phyloP scores from a whole-genome alignment of 2,329 filamentous ascomycete genomes.

The Aureobasidium sp. region DNA sequence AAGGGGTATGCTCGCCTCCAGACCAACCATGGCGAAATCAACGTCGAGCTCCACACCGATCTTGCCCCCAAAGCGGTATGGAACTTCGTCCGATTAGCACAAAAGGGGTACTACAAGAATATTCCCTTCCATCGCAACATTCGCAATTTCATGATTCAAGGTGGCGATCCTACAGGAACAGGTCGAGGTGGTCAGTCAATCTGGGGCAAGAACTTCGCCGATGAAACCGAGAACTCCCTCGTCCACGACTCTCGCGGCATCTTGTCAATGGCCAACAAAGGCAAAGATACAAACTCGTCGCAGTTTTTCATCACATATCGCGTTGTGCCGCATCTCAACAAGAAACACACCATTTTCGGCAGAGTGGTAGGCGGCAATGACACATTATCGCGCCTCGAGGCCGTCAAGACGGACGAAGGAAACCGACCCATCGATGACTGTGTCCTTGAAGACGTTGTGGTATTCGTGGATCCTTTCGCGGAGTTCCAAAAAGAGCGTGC shows the following conservation, averaged over 20 bases:
- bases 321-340: slow-evolving; percentile 74
- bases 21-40: slow-evolving; percentile 78
- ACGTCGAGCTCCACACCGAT: slow-evolving; percentile 84
- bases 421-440: slow-evolving; percentile 73
- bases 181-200: slow-evolving; percentile 84
- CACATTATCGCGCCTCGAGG: slow-evolving; percentile 69
- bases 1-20: slow-evolving; percentile 88
- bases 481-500: slow-evolving; percentile 69
- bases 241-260: slow-evolving; percentile 77
- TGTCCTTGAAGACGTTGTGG: slow-evolving; percentile 70
- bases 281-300: slow-evolving; percentile 91
- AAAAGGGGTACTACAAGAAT: slow-evolving; percentile 82
- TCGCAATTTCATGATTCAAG: slow-evolving; percentile 94
- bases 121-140: slow-evolving; percentile 91
- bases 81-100: slow-evolving; percentile 86
- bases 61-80: slow-evolving; percentile 88
- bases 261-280: slow-evolving; percentile 95
- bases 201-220: slow-evolving; percentile 90
- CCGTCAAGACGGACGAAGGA: slow-evolving; percentile 63
- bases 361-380: slow-evolving; percentile 66
- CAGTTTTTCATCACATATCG: slow-evolving; percentile 96
- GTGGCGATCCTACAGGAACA: slow-evolving; percentile 87
- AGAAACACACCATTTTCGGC: slow-evolving; percentile 96
- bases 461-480: slow-evolving; percentile 92
- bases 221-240: slow-evolving; percentile 85